These are phyloP conservation scores for Mortierella sp. DNA, from an alignment of 371 early-diverging fungal genomes.

Conservation along the genomic window DNA sequence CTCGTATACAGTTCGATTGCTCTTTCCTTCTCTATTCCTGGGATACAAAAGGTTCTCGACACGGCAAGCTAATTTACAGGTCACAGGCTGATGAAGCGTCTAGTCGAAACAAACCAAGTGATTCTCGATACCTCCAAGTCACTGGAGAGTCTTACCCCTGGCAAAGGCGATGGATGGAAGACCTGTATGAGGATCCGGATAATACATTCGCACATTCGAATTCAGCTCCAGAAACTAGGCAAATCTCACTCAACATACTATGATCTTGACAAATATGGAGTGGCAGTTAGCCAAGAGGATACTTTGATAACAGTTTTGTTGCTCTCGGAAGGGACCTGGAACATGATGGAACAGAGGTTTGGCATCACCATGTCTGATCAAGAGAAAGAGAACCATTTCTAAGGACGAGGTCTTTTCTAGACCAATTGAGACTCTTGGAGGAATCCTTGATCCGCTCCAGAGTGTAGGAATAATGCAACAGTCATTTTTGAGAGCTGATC, in stretches of 20 bases:
- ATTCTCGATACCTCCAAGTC: slow-evolving; percentile 15
- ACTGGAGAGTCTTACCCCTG: slow-evolving; percentile 17
- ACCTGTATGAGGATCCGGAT: slow-evolving; percentile 30
- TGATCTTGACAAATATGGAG: neutral
- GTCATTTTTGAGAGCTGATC: no score
- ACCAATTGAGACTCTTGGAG: no score
- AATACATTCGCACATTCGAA: slow-evolving; percentile 31
- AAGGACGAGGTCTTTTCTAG: no score
- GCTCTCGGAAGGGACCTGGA: slow-evolving; percentile 31
- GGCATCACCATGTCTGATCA: slow-evolving; percentile 18
- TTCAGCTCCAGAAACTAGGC: neutral
- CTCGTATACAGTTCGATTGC: slow-evolving; percentile 24
- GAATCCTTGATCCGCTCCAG: no score
- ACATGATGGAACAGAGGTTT: slow-evolving; percentile 27
- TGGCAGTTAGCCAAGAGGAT: no score
- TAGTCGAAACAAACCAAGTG: slow-evolving; percentile 29
- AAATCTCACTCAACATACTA: neutral
- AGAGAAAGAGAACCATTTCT: slow-evolving; percentile 33
- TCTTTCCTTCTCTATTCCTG: slow-evolving; percentile 16
- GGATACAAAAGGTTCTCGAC: slow-evolving; percentile 33
- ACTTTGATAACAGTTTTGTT: no score
- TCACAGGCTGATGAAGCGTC: slow-evolving; percentile 13
- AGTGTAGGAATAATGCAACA: no score
- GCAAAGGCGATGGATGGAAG: slow-evolving; percentile 26
- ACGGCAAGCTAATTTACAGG: slow-evolving; percentile 32